These are phyloP conservation scores for Chrysoporthe deuterocubensis DNA, from an alignment of 2,329 filamentous ascomycete species.

Conservation along the genomic window DNA sequence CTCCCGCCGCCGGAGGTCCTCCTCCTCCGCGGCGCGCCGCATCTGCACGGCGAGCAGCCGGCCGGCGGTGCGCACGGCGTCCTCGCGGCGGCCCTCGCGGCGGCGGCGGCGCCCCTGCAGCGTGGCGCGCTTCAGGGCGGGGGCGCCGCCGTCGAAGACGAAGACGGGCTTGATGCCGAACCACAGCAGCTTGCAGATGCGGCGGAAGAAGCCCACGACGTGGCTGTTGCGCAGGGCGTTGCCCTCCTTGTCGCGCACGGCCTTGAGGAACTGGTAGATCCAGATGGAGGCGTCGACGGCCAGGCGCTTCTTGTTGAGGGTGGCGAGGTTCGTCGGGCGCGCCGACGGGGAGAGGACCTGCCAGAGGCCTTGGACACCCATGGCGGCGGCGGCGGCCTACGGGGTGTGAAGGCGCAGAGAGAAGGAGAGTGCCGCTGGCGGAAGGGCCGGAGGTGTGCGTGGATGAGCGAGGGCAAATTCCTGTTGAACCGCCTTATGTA, in stretches of 20 bases:
- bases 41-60: slow-evolving; percentile 93
- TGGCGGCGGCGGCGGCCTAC: slow-evolving; percentile 43
- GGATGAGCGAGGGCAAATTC: background rate
- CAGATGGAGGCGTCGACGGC: slow-evolving; percentile 98
- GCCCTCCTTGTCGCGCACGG: slow-evolving; percentile 96
- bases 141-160: slow-evolving; percentile 96
- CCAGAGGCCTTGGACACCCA: slow-evolving; percentile 99
- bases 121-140: slow-evolving; percentile 86
- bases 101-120: slow-evolving; percentile 78
- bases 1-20: slow-evolving; percentile 69
- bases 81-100: slow-evolving; percentile 86
- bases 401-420: slow-evolving; percentile 20
- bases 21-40: slow-evolving; percentile 86
- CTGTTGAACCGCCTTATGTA: background rate
- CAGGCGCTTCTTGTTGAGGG: slow-evolving; percentile 92
- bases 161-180: slow-evolving; percentile 97
- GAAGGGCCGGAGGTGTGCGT: background rate
- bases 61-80: slow-evolving; percentile 89
- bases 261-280: slow-evolving; percentile 99
- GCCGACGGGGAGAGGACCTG: slow-evolving; percentile 94
- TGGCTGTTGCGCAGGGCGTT: slow-evolving; percentile 96
- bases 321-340: slow-evolving; percentile 93
- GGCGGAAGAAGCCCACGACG: slow-evolving; percentile 95
- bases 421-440: background rate
- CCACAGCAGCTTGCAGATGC: slow-evolving; percentile 97